Base-by-base conservation (phyloP, 129 eudicot species). In the Arctium minus region DNA sequence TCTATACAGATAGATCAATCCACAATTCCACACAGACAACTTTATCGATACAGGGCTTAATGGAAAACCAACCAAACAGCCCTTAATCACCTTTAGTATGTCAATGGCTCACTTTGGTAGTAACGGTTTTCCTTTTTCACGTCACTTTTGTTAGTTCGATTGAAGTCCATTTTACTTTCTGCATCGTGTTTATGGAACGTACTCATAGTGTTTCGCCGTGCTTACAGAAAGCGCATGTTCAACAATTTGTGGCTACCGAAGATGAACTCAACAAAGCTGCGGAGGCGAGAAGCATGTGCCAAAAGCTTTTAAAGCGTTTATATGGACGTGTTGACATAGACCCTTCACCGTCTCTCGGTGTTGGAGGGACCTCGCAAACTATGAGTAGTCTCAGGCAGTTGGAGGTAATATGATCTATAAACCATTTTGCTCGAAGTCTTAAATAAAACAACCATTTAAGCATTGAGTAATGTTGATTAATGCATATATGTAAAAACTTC, bases 171-270 rank as follows among this genome's bases (percentile, higher is more conserved):
- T 33, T 77, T 53, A 53, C 37, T 12, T 69, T 60, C 36, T 79
- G n/a, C 62, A 74, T 84, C 13, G 18, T 79, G 32, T 75, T 73
- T 67, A 29, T n/a, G 70, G 12, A 67, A 44, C 80, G 1, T 70
- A 7, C 62, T 70, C 30, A 56, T 42, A 33, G 38, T 70, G 38
- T 80, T 7, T 69, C 67, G 22, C 64, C 56, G 44, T 74, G 39
- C 69, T 80, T 60, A 67, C 92, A 96, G 99, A 96, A 96, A 92
- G 99, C 98, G 77, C 99, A 96, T 74, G 99, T 96, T 71, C 99
- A 96, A 80, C 99, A 96, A 86, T 96, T 96, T 89, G 80, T 96
- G 86, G 99, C 99, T 65, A 96, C 99, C 75, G 99, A 96, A 90
- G 99, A 96, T 92, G 97, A 97, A 74, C 90, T 92, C 13, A 96